Base-by-base conservation (phyloP, 2,329 filamentous ascomycete genomes). In the Lizonia empirigonia region DNA sequence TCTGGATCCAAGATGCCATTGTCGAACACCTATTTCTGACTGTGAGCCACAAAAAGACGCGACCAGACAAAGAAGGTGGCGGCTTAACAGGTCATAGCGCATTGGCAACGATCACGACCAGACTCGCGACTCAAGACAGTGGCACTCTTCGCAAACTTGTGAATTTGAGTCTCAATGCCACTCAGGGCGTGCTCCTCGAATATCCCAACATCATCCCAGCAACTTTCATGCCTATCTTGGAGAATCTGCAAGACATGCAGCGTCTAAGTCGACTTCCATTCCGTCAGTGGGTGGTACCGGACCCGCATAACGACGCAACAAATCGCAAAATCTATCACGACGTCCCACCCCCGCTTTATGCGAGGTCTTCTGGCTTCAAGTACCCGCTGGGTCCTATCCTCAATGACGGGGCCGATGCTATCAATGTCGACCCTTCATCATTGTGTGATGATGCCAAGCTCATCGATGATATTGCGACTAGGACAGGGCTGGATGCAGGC, bases 401-500 rank as follows among this genome's bases (percentile, higher is more conserved):
- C 5, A 62, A 49, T n/a, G n/a, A n/a, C n/a, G n/a, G n/a, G n/a
- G n/a, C 37, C 2, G 32, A 22, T 7, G 33, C 13, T 0, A 6
- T 30, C 10, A 16, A 32, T 5, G 7, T 15, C 16, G 35, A 39
- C 8, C n/a, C 9, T 19, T n/a, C 35, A 5, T 40, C 53, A 1
- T 62, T 62, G 1, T 50, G 53, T 20, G 46, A 64, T 24, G 53
- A 66, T n/a, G 8, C 29, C 19, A 3, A 19, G 2, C 16, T 67
- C 7, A 19, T 71, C 5, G 15, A 50, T 0, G 36, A 60, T 3
- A 36, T 68, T 1, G 55, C 56, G 6, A 12, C 13, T 1, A 39
- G 38, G 7, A 65, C 62, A 0, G 49, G 44, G 2, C 76, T 89
- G 0, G 85, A 89, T 56, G 47, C 60, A 7, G 73, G 70, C 2